phyloP scores from a whole-genome alignment of 345 rosid genomes.

The Gossypium ekmanianum region DNA sequence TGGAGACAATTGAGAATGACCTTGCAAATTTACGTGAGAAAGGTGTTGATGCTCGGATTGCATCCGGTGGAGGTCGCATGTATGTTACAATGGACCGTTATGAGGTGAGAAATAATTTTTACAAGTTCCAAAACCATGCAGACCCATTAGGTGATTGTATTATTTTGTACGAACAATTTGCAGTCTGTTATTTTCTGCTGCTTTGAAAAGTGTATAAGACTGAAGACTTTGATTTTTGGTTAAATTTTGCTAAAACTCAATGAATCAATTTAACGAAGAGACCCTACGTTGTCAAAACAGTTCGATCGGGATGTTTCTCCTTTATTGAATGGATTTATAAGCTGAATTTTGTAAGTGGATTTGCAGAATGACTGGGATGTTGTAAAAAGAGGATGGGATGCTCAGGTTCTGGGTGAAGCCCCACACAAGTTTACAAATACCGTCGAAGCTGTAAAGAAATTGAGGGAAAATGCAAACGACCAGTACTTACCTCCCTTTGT shows the following conservation, averaged over 20 bases:
- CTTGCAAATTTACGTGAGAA: conserved; percentile 53
- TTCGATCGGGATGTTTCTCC: background rate
- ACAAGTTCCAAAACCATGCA: background rate
- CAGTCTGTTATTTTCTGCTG: background rate
- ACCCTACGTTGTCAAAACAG: background rate
- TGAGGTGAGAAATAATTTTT: conserved; percentile 46
- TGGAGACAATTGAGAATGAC: conserved; percentile 75
- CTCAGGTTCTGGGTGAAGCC: conserved; percentile 98
- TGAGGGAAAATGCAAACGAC: conserved; percentile 75
- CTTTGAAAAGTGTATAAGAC: background rate
- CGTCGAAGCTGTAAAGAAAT: conserved; percentile 76
- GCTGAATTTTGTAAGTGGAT: background rate
- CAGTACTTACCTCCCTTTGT: conserved; percentile 94
- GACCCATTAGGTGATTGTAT: background rate
- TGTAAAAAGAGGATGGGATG: conserved; percentile 97
- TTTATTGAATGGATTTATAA: background rate
- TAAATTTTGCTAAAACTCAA: too few species aligned
- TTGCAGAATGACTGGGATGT: conserved; percentile 91
- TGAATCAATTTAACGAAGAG: too few species aligned
- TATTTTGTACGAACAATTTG: background rate
- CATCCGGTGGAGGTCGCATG: conserved; percentile 99
- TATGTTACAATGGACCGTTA: conserved; percentile 93
- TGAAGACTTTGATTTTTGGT: too few species aligned
- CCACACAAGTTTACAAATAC: conserved; percentile 77
- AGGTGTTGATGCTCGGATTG: conserved; percentile 84